A percentile compares a stretch with the other conserved stretches of the same genome.
These are phyloP conservation scores for Melampsora larici-populina DNA, from an alignment of 1,284 basidiomycete species.

Conservation along the genomic window DNA sequence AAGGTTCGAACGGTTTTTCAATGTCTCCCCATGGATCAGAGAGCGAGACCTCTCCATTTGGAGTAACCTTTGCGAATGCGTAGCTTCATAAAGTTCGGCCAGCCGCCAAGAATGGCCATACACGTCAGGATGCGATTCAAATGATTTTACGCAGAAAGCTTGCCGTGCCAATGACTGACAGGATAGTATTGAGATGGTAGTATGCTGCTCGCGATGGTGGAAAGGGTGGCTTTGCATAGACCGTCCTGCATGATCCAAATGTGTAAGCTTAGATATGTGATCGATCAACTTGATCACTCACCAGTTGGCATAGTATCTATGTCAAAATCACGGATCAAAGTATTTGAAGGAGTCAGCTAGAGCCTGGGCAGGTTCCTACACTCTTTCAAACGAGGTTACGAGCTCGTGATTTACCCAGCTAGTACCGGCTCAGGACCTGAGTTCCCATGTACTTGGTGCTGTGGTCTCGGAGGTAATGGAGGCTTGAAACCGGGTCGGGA, in stretches of 20 bases:
- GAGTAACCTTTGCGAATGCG: constrained; percentile 36
- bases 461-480: constrained; percentile 29
- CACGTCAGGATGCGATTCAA: not conserved
- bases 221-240: constrained; percentile 42
- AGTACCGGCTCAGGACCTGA: constrained; percentile 11
- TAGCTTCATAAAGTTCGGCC: constrained; percentile 11
- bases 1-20: constrained; percentile 41
- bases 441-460: not conserved
- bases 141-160: not conserved
- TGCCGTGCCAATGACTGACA: constrained; percentile 7
- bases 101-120: not conserved
- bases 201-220: constrained; percentile 35
- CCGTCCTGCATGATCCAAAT: constrained; percentile 14
- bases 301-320: constrained; percentile 38
- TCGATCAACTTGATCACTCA: not conserved
- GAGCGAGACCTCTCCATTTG: constrained; percentile 23
- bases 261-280: not conserved
- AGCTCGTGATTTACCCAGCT: constrained; percentile 18
- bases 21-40: constrained; percentile 40
- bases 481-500: constrained; percentile 27
- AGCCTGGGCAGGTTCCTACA: not conserved
- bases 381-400: not conserved
- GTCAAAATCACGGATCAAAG: not conserved
- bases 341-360: not conserved
- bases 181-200: constrained; percentile 41